phyloP scores from a whole-genome alignment of 1,139 yeast species.

The Pichia sp. region DNA sequence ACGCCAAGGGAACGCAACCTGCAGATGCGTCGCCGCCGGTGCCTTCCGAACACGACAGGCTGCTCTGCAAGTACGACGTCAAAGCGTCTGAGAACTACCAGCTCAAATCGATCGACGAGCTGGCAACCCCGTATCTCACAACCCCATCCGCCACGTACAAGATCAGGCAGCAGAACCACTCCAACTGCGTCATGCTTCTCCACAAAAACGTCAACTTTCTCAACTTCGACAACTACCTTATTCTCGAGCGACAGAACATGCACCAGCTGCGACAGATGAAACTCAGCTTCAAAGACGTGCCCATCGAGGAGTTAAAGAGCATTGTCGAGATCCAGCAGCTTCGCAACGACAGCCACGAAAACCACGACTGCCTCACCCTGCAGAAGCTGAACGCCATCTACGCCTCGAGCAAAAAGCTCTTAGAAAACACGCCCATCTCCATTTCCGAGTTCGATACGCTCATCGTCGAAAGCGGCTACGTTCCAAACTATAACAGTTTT shows the following conservation, averaged over 20 bases:
- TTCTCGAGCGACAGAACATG: slow-evolving; percentile 1
- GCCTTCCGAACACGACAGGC: background rate
- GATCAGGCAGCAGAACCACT: slow-evolving; percentile 77
- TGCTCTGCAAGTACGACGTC: slow-evolving; percentile 5
- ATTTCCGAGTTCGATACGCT: slow-evolving; percentile 8
- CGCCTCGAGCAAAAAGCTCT: background rate
- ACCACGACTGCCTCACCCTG: background rate
- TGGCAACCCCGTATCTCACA: slow-evolving; percentile 12
- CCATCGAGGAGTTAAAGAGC: background rate
- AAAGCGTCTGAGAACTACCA: background rate
- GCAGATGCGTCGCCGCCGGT: background rate
- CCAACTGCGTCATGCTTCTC: slow-evolving; percentile 68
- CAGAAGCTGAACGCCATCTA: background rate
- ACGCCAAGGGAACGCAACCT: background rate
- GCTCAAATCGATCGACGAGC: slow-evolving; percentile 8
- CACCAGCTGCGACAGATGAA: background rate
- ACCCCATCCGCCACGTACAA: slow-evolving; percentile 56
- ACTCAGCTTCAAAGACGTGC: background rate
- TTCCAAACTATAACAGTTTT: slow-evolving; percentile 6
- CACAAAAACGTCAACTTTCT: slow-evolving; percentile 20
- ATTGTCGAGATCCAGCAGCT: background rate
- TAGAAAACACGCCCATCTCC: slow-evolving; percentile 7
- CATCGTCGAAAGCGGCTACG: background rate
- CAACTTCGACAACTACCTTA: slow-evolving; percentile 12
- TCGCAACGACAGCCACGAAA: background rate